phyloP scores from a whole-genome alignment of 345 rosid genomes.

The Dipteronia dyeriana region DNA sequence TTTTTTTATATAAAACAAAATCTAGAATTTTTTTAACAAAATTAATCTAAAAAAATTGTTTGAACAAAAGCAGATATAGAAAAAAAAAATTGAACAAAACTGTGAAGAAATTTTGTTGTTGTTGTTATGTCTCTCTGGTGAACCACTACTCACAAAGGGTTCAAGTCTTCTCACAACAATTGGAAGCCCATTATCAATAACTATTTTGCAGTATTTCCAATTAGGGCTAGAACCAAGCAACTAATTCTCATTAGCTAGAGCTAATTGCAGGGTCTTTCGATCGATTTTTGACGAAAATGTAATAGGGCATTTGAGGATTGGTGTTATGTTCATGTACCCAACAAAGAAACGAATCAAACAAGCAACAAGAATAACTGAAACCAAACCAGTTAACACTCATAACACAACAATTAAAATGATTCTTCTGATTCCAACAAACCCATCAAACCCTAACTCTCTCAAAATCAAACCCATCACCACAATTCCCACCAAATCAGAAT shows the following conservation, averaged over 20 bases:
- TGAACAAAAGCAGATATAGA: too few species aligned
- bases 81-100: too few species aligned
- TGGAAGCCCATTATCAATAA: slow-evolving; percentile 73
- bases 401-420: slow-evolving; percentile 53
- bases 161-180: slow-evolving; percentile 75
- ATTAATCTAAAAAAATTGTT: too few species aligned
- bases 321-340: slow-evolving; percentile 69
- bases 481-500: too few species aligned
- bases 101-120: too few species aligned
- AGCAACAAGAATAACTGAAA: slow-evolving; percentile 57
- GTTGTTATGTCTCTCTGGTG: slow-evolving; percentile 43
- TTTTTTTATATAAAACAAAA: too few species aligned
- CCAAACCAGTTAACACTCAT: slow-evolving; percentile 64
- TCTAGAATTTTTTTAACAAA: too few species aligned
- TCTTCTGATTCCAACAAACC: slow-evolving; percentile 51
- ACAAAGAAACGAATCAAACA: slow-evolving; percentile 51
- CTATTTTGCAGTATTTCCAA: slow-evolving; percentile 71
- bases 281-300: slow-evolving; percentile 78
- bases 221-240: slow-evolving; percentile 75
- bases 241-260: slow-evolving; percentile 64
- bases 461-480: too few species aligned
- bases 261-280: slow-evolving; percentile 66
- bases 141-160: slow-evolving; percentile 56
- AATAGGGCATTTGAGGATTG: slow-evolving; percentile 91
- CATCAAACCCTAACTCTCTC: too few species aligned